Conservation (phyloP, 306 rosid species). For the Cicer chorassanicum region DNA sequence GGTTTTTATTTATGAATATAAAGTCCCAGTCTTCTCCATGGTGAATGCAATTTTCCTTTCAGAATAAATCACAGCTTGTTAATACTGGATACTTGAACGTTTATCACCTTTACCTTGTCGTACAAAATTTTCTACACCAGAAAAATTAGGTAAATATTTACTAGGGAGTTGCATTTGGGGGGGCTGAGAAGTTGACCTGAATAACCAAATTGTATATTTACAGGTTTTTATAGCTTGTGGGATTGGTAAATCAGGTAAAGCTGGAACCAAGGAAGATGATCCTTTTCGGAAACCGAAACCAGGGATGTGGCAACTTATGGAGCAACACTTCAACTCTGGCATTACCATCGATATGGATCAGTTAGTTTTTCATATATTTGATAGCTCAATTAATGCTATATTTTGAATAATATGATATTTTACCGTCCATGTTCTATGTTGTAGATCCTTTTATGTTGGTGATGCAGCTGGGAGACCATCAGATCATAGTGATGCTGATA, state of each 20-base stretch:
- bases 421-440: constrained; percentile 37
- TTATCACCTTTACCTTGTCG: constrained; percentile 11
- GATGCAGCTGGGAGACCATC: constrained; percentile 90
- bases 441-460: constrained; percentile 90
- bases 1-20: neutral
- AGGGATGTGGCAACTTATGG: constrained; percentile 92
- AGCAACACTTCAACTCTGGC: constrained; percentile 82
- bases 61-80: neutral
- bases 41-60: constrained; percentile 23
- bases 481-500: constrained; percentile 94
- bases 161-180: neutral
- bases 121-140: neutral
- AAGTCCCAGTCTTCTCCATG: constrained; percentile 17
- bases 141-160: constrained; percentile 6
- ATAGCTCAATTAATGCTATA: constrained; percentile 18
- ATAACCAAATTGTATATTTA: constrained; percentile 34
- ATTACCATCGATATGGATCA: constrained; percentile 75
- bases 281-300: constrained; percentile 85
- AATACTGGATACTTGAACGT: constrained; percentile 3
- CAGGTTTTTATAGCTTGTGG: constrained; percentile 97
- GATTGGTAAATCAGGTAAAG: constrained; percentile 55
- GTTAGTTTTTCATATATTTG: constrained; percentile 57
- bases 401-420: constrained; percentile 23
- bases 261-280: constrained; percentile 57
- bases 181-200: constrained; percentile 12